Evolutionary conservation across 257 asterid genomes (phyloP), one percentile per base, ranked within the genome.

Genomic region (Euphrasia confusa): DNA sequence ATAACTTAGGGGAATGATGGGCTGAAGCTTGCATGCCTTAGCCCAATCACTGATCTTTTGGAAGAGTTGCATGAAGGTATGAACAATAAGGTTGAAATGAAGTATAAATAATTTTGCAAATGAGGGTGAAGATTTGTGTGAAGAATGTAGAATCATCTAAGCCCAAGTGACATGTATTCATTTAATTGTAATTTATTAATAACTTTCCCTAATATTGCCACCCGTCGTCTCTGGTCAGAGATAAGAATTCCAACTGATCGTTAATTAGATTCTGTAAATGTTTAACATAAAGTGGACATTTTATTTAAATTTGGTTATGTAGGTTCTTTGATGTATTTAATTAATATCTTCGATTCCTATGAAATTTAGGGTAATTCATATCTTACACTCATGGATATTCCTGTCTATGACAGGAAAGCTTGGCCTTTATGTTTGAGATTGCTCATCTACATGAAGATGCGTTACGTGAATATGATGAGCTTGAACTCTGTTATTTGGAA

Each of bases 361-460:
- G 49, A 57, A 54, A 13, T 18, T 71, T 40, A 15, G 61, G 28
- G 55, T 3, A 7, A 48, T 68, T 72, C 7, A 17, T 58, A 11
- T 55, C 40, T 28, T 40, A 9, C 54, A 58, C 69, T 68, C 67
- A 66, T 64, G 67, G 47, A 66, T 67, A 58, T 68, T 54, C 64
- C 28, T 63, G 49, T 71, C 32, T 21, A 62, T 72, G 66, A 68
- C 85, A 93, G 97, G 99, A 93, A 82, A 89, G 97, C 77, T 75
- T 93, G 82, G 99, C 99, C 58, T 93, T 83, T 79, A 93, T 93
- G 99, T 93, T 93, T 67, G 99, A 93, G 81, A 80, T 89, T 77
- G 92, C 95, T 72, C 89, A 82, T 84, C 96, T 89, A 68, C 90
- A 89, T 72, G 99, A 93, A 80, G 99, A 93, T 80, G 95, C 99